phyloP scores from a whole-genome alignment of 805 yeast genomes.

The Yamadazyma akitaensis region DNA sequence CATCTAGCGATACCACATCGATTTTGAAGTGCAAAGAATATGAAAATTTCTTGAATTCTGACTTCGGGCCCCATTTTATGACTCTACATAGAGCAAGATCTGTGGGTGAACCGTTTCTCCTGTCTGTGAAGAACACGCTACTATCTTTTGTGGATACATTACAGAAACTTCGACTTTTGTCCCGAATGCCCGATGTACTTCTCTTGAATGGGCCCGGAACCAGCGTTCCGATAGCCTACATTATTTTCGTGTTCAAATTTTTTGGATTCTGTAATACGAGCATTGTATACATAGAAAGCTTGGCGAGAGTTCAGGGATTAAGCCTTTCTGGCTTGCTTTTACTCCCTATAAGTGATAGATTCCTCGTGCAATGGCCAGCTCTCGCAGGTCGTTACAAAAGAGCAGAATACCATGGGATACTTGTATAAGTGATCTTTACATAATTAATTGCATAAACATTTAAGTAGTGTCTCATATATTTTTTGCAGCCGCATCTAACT shows the following conservation, averaged over 20 bases:
- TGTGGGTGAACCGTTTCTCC: conserved; percentile 52
- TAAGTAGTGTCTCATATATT: background rate
- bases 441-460: background rate
- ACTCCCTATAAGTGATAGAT: conserved; percentile 68
- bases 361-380: conserved; percentile 86
- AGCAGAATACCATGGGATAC: conserved; percentile 74
- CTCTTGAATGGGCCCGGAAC: conserved; percentile 83
- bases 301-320: conserved; percentile 74
- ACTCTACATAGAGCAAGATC: conserved; percentile 54
- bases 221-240: conserved; percentile 63
- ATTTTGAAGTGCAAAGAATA: conserved; percentile 35
- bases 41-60: conserved; percentile 23
- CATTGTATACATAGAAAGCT: conserved; percentile 78
- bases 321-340: conserved; percentile 76
- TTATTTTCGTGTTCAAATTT: conserved; percentile 49
- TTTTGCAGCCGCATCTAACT: conserved; percentile 3
- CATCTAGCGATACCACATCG: conserved; percentile 54
- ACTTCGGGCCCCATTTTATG: conserved; percentile 19
- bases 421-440: conserved; percentile 46
- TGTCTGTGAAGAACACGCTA: conserved; percentile 47
- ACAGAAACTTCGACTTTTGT: conserved; percentile 21
- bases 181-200: conserved; percentile 41
- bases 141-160: conserved; percentile 32
- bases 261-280: conserved; percentile 47
- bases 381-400: conserved; percentile 50